These are phyloP conservation scores for Aureobasidium sp. DNA, from an alignment of 2,329 filamentous ascomycete genomes.

Conservation along the genomic window DNA sequence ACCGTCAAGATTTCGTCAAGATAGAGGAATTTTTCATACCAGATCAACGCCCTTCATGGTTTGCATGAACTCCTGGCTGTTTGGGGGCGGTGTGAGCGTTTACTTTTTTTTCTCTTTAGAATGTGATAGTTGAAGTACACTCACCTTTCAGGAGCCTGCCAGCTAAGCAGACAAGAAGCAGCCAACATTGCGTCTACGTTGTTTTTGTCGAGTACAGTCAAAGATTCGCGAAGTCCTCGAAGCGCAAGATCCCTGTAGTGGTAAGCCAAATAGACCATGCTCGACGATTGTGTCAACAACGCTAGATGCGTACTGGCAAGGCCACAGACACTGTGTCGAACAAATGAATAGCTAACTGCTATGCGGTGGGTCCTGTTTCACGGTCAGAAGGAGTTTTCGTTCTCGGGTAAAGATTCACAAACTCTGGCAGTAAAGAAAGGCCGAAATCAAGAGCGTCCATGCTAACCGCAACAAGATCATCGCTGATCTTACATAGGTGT, in stretches of 20 bases:
- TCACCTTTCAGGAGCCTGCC: constrained; percentile 12
- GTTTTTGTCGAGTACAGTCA: neutral
- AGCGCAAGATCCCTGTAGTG: constrained; percentile 8
- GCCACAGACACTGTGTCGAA: constrained; percentile 10
- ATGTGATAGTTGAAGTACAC: neutral
- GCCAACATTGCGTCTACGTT: constrained; percentile 13
- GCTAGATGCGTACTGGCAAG: constrained; percentile 7
- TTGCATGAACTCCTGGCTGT: constrained; percentile 14
- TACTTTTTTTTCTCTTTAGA: neutral
- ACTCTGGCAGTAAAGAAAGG: constrained; percentile 1
- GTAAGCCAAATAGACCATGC: constrained; percentile 6
- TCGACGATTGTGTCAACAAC: neutral
- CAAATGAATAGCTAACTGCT: neutral
- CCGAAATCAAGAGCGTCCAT: constrained; percentile 1
- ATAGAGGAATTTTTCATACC: neutral
- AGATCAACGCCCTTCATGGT: constrained; percentile 14
- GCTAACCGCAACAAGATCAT: neutral
- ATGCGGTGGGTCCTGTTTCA: neutral
- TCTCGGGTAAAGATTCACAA: neutral
- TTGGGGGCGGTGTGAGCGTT: neutral
- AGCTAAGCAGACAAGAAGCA: constrained; percentile 10
- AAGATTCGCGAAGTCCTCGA: constrained; percentile 6
- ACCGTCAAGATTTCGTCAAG: constrained; percentile 3
- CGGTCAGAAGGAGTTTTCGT: neutral
- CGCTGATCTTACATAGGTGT: neutral